Conservation (phyloP, 192 early-diverging fungal species). For the Rhizophlyctis rosea region DNA sequence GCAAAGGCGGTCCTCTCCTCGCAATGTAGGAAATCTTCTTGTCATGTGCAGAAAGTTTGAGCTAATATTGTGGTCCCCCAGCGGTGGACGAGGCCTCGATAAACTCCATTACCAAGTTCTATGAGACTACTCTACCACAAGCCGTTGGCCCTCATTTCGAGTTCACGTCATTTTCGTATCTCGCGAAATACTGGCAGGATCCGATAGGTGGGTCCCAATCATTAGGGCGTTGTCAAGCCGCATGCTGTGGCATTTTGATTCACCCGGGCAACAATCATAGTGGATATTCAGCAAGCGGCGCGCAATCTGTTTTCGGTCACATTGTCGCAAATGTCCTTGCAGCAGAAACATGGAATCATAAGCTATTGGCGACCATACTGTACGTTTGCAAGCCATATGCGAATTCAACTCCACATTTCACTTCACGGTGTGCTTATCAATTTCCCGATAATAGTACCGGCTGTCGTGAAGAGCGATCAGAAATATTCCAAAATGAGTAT, state of each 20-base stretch:
- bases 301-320: constrained; percentile 54
- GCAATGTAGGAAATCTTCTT: constrained; percentile 31
- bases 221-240: too few relatives aligned
- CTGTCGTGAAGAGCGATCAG: constrained; percentile 40
- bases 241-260: constrained; percentile 5
- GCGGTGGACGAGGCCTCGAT: constrained; percentile 46
- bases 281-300: constrained; percentile 65
- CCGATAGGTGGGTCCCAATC: constrained; percentile 56
- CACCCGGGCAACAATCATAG: constrained; percentile 26
- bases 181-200: constrained; percentile 85
- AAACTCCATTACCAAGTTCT: constrained; percentile 42
- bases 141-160: constrained; percentile 47
- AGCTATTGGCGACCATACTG: constrained; percentile 75
- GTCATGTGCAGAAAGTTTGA: not conserved
- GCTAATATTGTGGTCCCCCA: constrained; percentile 19
- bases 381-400: constrained; percentile 63
- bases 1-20: constrained; percentile 45
- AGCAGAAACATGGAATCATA: constrained; percentile 50
- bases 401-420: too few relatives aligned
- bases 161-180: constrained; percentile 64
- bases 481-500: constrained; percentile 45
- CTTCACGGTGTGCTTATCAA: too few relatives aligned
- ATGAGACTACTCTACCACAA: constrained; percentile 47
- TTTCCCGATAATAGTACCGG: constrained; percentile 44
- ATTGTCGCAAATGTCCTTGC: constrained; percentile 44